phyloP scores from a whole-genome alignment of 805 yeast species.

The Groenewaldozyma salmanticensis region DNA sequence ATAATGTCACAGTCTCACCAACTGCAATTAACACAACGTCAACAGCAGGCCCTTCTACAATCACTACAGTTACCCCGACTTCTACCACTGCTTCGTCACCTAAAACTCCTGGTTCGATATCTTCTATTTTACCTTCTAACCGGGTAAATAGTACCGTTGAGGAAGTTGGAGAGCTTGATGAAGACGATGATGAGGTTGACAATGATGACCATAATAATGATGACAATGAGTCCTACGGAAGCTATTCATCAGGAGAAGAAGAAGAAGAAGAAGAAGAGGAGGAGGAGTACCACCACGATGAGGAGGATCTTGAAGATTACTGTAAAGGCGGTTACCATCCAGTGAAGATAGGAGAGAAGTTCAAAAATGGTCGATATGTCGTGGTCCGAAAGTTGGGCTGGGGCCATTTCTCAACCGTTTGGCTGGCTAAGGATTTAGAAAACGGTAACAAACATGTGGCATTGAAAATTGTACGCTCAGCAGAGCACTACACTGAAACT shows the following conservation, averaged over 20 bases:
- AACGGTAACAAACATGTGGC: conserved; percentile 69
- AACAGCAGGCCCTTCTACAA: background rate
- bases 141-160: background rate
- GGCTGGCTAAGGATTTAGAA: conserved; percentile 68
- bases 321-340: conserved; percentile 95
- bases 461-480: conserved; percentile 85
- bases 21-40: too few species aligned
- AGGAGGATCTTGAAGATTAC: conserved; percentile 81
- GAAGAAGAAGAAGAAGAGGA: conserved; percentile 7
- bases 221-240: background rate
- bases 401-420: conserved; percentile 97
- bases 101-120: too few species aligned
- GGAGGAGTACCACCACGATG: conserved; percentile 29
- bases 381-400: conserved; percentile 89
- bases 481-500: conserved; percentile 83
- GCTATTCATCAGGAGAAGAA: background rate
- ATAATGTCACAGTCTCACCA: too few species aligned
- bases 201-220: too few species aligned
- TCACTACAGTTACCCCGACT: background rate
- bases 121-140: too few species aligned
- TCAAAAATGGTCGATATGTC: conserved; percentile 64
- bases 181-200: too few species aligned
- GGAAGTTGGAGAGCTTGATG: background rate
- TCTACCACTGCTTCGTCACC: background rate
- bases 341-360: conserved; percentile 76